Percentiles rank a stretch among this genome's conserved stretches.
phyloP scores from a whole-genome alignment of 139 green algal genomes.

The Chlamydomonas sp. region DNA sequence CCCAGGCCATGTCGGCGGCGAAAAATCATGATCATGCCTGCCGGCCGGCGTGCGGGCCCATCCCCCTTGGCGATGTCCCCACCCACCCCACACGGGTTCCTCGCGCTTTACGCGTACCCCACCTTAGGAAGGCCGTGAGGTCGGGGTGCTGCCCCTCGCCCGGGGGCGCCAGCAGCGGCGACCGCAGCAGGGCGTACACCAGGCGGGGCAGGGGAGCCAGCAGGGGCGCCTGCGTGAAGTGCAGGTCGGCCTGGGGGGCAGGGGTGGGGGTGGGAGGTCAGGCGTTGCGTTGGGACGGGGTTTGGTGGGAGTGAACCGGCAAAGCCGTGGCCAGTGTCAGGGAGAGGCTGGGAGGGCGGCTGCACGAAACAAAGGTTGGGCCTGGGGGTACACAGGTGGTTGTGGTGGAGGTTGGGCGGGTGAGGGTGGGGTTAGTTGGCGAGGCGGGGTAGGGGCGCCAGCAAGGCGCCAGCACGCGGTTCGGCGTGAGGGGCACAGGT shows the following conservation, averaged over 20 bases:
- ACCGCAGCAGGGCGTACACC: constrained; percentile 88
- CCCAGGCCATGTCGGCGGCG: too few relatives aligned
- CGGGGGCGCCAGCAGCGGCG: constrained; percentile 47
- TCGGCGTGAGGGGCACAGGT: too few relatives aligned
- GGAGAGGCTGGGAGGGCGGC: background rate
- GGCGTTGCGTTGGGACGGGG: background rate
- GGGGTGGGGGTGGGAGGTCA: background rate
- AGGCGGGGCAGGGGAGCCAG: constrained; percentile 83
- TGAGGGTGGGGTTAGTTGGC: too few relatives aligned
- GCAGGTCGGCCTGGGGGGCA: constrained; percentile 66
- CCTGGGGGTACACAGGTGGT: too few relatives aligned
- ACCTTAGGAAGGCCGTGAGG: constrained; percentile 61
- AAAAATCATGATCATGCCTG: too few relatives aligned
- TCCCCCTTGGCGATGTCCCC: constrained; percentile 50
- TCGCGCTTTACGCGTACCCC: too few relatives aligned
- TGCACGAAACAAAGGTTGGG: background rate
- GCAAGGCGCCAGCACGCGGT: too few relatives aligned
- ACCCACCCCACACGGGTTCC: constrained; percentile 31
- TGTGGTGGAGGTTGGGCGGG: too few relatives aligned
- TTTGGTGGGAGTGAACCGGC: background rate
- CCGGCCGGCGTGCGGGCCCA: too few relatives aligned
- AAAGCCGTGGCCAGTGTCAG: background rate
- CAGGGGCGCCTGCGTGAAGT: constrained; percentile 61
- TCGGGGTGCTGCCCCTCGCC: constrained; percentile 72
- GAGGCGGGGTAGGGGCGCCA: too few relatives aligned